These are phyloP conservation scores for Physcomitrellopsis africana DNA, from an alignment of 225 moss, liverwort and hornwort genomes.

Conservation along the genomic window DNA sequence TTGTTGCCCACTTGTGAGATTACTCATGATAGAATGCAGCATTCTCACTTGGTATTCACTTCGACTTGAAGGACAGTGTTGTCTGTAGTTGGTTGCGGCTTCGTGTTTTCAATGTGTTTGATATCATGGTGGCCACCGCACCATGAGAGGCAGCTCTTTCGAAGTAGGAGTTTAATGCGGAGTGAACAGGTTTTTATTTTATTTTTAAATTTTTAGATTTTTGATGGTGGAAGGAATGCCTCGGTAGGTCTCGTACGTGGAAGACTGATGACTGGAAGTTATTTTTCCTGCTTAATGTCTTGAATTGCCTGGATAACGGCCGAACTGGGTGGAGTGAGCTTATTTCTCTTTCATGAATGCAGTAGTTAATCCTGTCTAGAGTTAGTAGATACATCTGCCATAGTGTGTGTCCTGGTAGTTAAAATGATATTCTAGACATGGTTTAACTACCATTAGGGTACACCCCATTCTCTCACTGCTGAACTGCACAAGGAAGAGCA, in stretches of 20 bases:
- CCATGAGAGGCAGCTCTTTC: not conserved
- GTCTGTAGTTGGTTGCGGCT: slow-evolving; percentile 6
- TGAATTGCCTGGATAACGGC: not conserved
- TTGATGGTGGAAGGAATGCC: too few relatives aligned
- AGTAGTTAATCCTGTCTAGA: not conserved
- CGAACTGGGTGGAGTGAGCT: not conserved
- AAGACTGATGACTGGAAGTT: too few relatives aligned
- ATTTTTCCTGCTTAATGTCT: too few relatives aligned
- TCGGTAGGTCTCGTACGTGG: too few relatives aligned
- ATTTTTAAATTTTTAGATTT: not conserved
- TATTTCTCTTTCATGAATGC: not conserved
- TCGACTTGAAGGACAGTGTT: not conserved
- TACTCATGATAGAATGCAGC: slow-evolving; percentile 12
- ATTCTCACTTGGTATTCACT: slow-evolving; percentile 12
- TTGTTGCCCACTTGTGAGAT: slow-evolving; percentile 68
- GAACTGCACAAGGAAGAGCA: slow-evolving; percentile 44
- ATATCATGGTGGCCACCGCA: not conserved
- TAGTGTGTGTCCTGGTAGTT: not conserved
- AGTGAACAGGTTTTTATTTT: not conserved
- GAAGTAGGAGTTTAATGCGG: not conserved
- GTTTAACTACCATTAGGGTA: slow-evolving; percentile 21
- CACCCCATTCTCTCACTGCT: slow-evolving; percentile 22
- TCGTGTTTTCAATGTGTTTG: slow-evolving; percentile 7
- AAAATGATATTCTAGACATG: not conserved
- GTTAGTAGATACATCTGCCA: not conserved